phyloP scores from a whole-genome alignment of 495 filamentous ascomycete species.

The Lichina pygmaea region DNA sequence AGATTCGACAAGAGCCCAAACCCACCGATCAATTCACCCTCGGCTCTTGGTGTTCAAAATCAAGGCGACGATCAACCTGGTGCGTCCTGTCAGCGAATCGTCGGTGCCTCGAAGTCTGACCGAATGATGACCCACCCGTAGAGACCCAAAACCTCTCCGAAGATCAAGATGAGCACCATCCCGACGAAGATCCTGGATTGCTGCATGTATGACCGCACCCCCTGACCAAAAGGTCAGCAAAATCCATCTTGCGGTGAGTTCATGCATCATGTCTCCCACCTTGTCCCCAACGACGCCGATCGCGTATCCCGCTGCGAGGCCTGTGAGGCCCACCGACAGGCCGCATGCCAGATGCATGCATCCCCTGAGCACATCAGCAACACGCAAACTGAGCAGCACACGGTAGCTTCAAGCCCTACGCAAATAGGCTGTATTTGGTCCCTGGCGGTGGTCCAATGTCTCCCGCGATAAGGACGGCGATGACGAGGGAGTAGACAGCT shows the following conservation, averaged over 20 bases:
- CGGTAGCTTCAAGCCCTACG: slow-evolving; percentile 19
- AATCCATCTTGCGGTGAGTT: too few species aligned
- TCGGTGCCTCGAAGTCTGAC: neutral
- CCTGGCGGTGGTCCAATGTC: slow-evolving; percentile 41
- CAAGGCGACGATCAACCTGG: slow-evolving; percentile 27
- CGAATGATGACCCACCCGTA: slow-evolving; percentile 45
- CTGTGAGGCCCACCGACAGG: slow-evolving; percentile 74
- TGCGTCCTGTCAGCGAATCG: neutral
- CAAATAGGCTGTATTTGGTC: slow-evolving; percentile 52
- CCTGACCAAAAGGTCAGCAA: slow-evolving; percentile 15
- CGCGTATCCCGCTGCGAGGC: slow-evolving; percentile 86
- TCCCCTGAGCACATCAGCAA: slow-evolving; percentile 20
- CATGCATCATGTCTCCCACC: slow-evolving; percentile 14
- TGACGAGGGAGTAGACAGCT: slow-evolving; percentile 89
- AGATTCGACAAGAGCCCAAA: neutral
- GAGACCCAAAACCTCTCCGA: slow-evolving; percentile 87
- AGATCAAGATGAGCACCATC: slow-evolving; percentile 97
- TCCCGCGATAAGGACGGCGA: slow-evolving; percentile 78
- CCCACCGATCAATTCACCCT: slow-evolving; percentile 1
- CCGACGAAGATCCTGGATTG: slow-evolving; percentile 91
- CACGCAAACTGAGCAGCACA: neutral
- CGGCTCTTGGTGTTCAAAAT: slow-evolving; percentile 25
- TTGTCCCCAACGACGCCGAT: slow-evolving; percentile 90
- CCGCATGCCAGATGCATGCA: slow-evolving; percentile 86
- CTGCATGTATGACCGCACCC: slow-evolving; percentile 81